Evolutionary conservation across 371 early-diverging fungal species (phyloP).

Genomic region (Mortierella sp.): DNA sequence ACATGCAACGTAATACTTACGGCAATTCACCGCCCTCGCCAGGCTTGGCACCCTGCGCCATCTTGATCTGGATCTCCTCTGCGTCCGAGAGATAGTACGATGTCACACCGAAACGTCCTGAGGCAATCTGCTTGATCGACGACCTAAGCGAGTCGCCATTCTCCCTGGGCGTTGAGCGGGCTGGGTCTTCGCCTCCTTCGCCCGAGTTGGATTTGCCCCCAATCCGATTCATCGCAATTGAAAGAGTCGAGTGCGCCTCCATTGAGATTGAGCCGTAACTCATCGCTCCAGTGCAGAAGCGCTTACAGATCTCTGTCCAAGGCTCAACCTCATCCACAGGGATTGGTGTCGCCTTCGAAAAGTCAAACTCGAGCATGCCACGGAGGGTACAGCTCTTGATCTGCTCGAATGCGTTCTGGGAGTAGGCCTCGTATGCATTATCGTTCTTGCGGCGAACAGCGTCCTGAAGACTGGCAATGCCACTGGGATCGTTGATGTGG

Average conservation of each 20-base stretch:
- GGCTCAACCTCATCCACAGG: conserved; percentile 96
- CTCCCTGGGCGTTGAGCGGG: conserved; percentile 70
- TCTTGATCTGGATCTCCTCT: conserved; percentile 98
- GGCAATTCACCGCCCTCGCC: conserved; percentile 92
- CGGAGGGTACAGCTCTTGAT: conserved; percentile 94
- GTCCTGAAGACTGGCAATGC: conserved; percentile 92
- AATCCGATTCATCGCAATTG: conserved; percentile 94
- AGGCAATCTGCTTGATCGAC: conserved; percentile 98
- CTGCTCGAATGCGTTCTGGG: conserved; percentile 80
- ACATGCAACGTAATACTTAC: conserved; percentile 20
- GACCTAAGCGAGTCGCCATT: conserved; percentile 89
- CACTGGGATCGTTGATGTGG: conserved; percentile 91
- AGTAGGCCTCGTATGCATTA: conserved; percentile 86
- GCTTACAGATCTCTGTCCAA: conserved; percentile 94
- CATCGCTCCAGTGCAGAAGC: conserved; percentile 99
- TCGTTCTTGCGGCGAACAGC: conserved; percentile 95
- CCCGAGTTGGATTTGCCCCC: conserved; percentile 98
- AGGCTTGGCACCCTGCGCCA: conserved; percentile 99
- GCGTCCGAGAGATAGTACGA: conserved; percentile 92
- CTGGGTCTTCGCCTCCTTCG: conserved; percentile 97
- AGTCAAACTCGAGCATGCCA: conserved; percentile 93
- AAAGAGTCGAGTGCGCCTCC: conserved; percentile 94
- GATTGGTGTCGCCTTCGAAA: conserved; percentile 75
- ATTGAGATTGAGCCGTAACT: conserved; percentile 97
- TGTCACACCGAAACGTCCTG: conserved; percentile 97